Conservation (phyloP, 805 yeast species). For the Tetrapisispora fleetii region DNA sequence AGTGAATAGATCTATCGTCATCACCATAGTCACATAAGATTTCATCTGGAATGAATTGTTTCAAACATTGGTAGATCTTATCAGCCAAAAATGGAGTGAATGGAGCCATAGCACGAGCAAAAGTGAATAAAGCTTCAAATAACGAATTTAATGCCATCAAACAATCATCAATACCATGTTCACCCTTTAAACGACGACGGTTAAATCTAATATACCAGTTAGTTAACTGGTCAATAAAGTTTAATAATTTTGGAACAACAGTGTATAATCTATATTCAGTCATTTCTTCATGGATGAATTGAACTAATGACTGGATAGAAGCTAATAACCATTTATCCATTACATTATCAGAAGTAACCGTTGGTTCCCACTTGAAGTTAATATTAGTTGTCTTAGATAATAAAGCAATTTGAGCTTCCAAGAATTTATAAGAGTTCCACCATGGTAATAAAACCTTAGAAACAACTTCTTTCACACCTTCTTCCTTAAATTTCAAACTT, state of each 20-base stretch:
- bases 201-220: conserved; percentile 98
- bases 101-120: conserved; percentile 96
- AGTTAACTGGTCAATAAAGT: conserved; percentile 86
- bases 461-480: conserved; percentile 96
- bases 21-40: conserved; percentile 41
- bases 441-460: conserved; percentile 94
- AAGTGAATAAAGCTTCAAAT: conserved; percentile 79
- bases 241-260: conserved; percentile 86
- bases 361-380: conserved; percentile 65
- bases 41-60: conserved; percentile 48
- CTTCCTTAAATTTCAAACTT: conserved; percentile 93
- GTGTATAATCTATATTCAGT: conserved; percentile 80
- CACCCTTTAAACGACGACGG: conserved; percentile 97
- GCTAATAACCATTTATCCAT: conserved; percentile 98
- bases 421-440: conserved; percentile 96
- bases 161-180: conserved; percentile 76
- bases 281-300: conserved; percentile 87
- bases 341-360: conserved; percentile 63
- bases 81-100: conserved; percentile 96
- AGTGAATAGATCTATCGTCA: conserved; percentile 83
- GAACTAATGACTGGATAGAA: conserved; percentile 84
- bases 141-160: conserved; percentile 80
- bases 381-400: conserved; percentile 63
- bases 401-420: conserved; percentile 86
- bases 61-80: conserved; percentile 70